Evolutionary conservation across 1,284 basidiomycete genomes (phyloP).

Genomic region (Wolfiporia cocos): DNA sequence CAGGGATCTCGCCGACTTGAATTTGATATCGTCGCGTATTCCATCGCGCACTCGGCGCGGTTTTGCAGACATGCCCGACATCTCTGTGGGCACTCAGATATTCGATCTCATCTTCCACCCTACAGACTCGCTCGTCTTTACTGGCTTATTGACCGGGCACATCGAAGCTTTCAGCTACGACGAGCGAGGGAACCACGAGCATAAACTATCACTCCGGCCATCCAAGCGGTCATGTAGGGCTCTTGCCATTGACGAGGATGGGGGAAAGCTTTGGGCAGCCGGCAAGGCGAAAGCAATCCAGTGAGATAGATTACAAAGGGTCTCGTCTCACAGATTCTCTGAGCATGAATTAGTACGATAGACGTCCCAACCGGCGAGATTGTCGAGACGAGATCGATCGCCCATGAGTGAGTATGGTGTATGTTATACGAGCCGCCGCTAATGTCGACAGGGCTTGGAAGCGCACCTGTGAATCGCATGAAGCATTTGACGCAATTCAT

Average conservation of each 20-base stretch:
- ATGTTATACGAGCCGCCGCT: constrained; percentile 15
- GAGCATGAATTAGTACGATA: constrained; percentile 46
- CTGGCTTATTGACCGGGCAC: constrained; percentile 78
- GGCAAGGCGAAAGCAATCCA: constrained; percentile 81
- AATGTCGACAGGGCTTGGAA: constrained; percentile 36
- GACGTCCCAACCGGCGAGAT: constrained; percentile 63
- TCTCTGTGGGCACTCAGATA: constrained; percentile 70
- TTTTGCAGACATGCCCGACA: constrained; percentile 53
- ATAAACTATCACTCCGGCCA: constrained; percentile 51
- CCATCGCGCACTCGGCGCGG: not conserved
- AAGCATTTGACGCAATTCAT: constrained; percentile 64
- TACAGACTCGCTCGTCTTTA: constrained; percentile 58
- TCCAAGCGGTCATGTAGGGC: constrained; percentile 77
- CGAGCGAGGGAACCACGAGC: constrained; percentile 51
- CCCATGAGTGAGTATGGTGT: constrained; percentile 68
- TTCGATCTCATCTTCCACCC: constrained; percentile 92
- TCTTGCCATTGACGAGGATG: constrained; percentile 59
- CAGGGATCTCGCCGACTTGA: not conserved
- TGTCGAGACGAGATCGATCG: constrained; percentile 55
- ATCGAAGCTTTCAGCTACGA: constrained; percentile 78
- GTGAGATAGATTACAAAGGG: constrained; percentile 43
- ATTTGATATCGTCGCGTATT: not conserved
- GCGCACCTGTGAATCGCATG: constrained; percentile 82
- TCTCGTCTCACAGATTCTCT: not conserved
- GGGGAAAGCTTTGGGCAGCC: constrained; percentile 64